A percentile compares a stretch with the other conserved stretches of the same genome.
phyloP scores from a whole-genome alignment of 2,329 filamentous ascomycete species.

The Lasiodiplodia citricola region DNA sequence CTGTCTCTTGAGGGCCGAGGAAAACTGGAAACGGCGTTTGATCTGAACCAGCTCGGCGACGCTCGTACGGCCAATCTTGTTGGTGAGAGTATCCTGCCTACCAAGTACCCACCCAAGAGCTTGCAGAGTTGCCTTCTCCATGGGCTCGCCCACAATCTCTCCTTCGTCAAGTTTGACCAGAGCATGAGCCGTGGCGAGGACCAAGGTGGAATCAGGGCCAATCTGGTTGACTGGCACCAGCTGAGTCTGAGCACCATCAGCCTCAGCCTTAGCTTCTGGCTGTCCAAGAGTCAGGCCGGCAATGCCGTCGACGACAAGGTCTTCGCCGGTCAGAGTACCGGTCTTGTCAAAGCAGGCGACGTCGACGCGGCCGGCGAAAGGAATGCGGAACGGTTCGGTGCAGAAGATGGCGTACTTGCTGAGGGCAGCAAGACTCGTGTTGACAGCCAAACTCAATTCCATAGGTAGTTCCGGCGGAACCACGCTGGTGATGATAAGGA shows the following conservation, averaged over 20 bases:
- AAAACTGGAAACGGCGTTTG: slow-evolving; percentile 97
- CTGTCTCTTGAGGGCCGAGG: slow-evolving; percentile 92
- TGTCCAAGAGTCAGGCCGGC: slow-evolving; percentile 82
- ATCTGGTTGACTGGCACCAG: slow-evolving; percentile 74
- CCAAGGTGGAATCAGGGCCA: slow-evolving; percentile 83
- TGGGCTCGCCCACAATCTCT: slow-evolving; percentile 95
- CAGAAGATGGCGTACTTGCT: slow-evolving; percentile 98
- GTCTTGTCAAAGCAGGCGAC: slow-evolving; percentile 99
- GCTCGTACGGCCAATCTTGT: slow-evolving; percentile 61
- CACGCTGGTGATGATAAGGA: slow-evolving; percentile 96
- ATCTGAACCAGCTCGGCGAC: slow-evolving; percentile 81
- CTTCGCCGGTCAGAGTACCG: slow-evolving; percentile 93
- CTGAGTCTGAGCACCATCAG: slow-evolving; percentile 81
- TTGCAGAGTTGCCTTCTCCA: slow-evolving; percentile 94
- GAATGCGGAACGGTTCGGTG: slow-evolving; percentile 97
- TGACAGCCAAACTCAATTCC: slow-evolving; percentile 96
- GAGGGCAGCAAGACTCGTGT: slow-evolving; percentile 92
- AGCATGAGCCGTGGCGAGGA: slow-evolving; percentile 92
- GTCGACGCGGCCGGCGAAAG: slow-evolving; percentile 92
- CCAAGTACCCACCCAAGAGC: slow-evolving; percentile 94
- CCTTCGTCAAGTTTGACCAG: slow-evolving; percentile 96
- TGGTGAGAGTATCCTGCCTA: slow-evolving; percentile 81
- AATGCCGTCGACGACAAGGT: slow-evolving; percentile 95
- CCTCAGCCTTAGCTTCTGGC: slow-evolving; percentile 68
- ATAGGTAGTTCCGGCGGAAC: slow-evolving; percentile 98